phyloP scores from a whole-genome alignment of 345 rosid genomes.

The Populus ilicifolia region DNA sequence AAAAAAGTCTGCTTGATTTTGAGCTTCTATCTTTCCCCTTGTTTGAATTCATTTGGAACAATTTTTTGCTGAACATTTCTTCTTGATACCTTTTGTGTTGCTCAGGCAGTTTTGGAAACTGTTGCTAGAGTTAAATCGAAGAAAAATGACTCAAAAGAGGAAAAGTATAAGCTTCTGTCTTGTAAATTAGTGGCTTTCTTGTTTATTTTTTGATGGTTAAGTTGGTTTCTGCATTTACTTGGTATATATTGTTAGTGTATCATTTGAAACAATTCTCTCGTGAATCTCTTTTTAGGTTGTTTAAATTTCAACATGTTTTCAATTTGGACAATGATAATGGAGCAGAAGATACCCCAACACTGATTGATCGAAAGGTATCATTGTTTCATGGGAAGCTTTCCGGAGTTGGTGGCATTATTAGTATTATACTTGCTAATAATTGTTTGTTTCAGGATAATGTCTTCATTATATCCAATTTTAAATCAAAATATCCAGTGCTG shows the following conservation, averaged over 20 bases:
- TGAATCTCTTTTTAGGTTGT: constrained; percentile 48
- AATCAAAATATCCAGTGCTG: constrained; percentile 89
- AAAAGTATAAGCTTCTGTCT: constrained; percentile 54
- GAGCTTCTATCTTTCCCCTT: background rate
- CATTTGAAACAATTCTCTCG: background rate
- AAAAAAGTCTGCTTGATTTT: background rate
- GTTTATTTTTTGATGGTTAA: constrained; percentile 1
- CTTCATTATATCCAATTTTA: constrained; percentile 92
- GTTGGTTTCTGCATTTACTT: background rate
- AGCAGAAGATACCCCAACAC: constrained; percentile 79
- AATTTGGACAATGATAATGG: constrained; percentile 84
- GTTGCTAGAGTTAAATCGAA: constrained; percentile 78
- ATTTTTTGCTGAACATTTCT: constrained; percentile 4
- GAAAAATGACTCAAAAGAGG: constrained; percentile 89
- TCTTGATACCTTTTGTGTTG: background rate
- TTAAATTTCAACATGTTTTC: constrained; percentile 80
- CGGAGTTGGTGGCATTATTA: constrained; percentile 6
- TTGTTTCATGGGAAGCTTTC: background rate
- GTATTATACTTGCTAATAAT: background rate
- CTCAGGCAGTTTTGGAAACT: constrained; percentile 89
- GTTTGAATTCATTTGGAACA: background rate
- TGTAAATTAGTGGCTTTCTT: background rate
- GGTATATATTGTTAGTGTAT: background rate
- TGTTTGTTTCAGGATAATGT: constrained; percentile 69
- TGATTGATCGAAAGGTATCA: constrained; percentile 83